Conservation (phyloP, 345 rosid genomes). For the Excoecaria agallocha region DNA sequence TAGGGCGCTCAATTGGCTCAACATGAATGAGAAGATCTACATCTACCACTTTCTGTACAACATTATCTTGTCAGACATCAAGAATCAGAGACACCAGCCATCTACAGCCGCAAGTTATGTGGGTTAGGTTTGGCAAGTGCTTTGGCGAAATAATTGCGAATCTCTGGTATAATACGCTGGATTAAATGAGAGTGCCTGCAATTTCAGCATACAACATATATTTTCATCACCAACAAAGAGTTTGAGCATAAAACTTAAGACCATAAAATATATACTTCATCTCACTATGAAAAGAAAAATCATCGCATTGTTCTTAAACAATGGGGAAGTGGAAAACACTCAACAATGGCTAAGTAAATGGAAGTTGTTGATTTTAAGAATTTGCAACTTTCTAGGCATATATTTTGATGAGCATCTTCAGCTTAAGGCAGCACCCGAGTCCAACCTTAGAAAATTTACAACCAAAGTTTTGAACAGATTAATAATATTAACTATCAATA, state of each 20-base stretch:
- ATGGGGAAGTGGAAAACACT: neutral
- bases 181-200: slow-evolving; percentile 63
- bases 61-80: slow-evolving; percentile 36
- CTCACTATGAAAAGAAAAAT: neutral
- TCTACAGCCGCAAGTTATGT: slow-evolving; percentile 57
- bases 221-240: neutral
- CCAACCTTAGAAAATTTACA: neutral
- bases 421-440: neutral
- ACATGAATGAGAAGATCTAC: slow-evolving; percentile 26
- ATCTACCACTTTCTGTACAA: slow-evolving; percentile 49
- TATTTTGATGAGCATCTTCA: neutral
- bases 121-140: slow-evolving; percentile 67
- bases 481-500: slow-evolving; percentile 11
- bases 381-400: neutral
- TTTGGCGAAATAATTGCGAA: slow-evolving; percentile 67
- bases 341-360: neutral
- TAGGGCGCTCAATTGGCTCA: slow-evolving; percentile 21
- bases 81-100: slow-evolving; percentile 28
- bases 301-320: neutral
- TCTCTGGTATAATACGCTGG: slow-evolving; percentile 73
- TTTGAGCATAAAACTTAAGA: neutral
- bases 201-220: neutral
- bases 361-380: neutral
- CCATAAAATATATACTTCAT: neutral
- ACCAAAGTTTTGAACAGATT: neutral